Evolutionary conservation across 2,329 filamentous ascomycete species (phyloP).

Genomic region (Aureobasidium namibiae): DNA sequence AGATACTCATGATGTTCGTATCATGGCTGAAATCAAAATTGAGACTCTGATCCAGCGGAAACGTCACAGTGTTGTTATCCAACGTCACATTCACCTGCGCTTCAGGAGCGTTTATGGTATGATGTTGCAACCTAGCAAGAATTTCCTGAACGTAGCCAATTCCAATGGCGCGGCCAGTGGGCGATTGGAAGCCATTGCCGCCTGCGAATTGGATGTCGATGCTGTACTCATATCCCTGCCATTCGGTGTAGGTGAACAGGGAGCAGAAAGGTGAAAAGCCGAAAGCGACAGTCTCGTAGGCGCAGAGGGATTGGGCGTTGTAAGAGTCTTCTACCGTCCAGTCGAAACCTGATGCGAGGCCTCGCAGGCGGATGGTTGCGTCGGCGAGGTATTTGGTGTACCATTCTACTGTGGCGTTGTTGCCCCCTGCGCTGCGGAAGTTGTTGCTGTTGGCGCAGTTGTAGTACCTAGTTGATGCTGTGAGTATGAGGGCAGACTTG

Average conservation of each 20-base stretch:
- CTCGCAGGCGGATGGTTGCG: slow-evolving; percentile 52
- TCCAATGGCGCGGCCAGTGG: slow-evolving; percentile 62
- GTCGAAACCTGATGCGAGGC: slow-evolving; percentile 34
- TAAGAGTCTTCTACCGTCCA: slow-evolving; percentile 59
- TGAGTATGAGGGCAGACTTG: not conserved
- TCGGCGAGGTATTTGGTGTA: slow-evolving; percentile 55
- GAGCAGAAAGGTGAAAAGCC: slow-evolving; percentile 68
- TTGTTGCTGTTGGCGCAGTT: slow-evolving; percentile 55
- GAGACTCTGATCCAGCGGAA: slow-evolving; percentile 63
- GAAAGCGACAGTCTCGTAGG: slow-evolving; percentile 70
- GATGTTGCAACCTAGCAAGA: slow-evolving; percentile 60
- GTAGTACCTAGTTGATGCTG: slow-evolving; percentile 33
- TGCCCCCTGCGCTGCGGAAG: slow-evolving; percentile 40
- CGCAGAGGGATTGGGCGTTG: slow-evolving; percentile 63
- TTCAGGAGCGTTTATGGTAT: slow-evolving; percentile 38
- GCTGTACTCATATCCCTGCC: slow-evolving; percentile 63
- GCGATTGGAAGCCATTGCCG: slow-evolving; percentile 54
- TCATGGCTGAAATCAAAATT: slow-evolving; percentile 77
- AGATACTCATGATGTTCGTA: slow-evolving; percentile 59
- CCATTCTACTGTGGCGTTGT: slow-evolving; percentile 52
- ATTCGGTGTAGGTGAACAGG: slow-evolving; percentile 68
- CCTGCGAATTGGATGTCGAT: slow-evolving; percentile 55
- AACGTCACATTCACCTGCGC: slow-evolving; percentile 57
- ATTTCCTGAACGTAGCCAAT: slow-evolving; percentile 67
- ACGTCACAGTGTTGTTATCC: slow-evolving; percentile 58